Conservation (phyloP, 106 monocot genomes). For the Iris macrosiphon region DNA sequence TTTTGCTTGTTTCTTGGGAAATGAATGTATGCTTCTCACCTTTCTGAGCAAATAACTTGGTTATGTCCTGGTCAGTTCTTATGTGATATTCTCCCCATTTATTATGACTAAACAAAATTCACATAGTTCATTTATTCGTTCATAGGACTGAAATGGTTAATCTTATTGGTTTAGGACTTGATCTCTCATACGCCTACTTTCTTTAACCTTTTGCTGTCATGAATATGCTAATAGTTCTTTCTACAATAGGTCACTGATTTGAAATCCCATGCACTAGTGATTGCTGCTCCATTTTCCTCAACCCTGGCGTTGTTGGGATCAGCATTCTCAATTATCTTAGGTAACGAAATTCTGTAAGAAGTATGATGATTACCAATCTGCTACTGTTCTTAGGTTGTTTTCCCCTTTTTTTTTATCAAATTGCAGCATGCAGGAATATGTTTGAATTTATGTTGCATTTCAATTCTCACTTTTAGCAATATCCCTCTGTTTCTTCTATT, state of each 20-base stretch:
- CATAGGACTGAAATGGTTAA: background rate
- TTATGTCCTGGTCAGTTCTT: too few species aligned
- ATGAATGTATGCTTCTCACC: background rate
- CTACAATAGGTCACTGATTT: conserved; percentile 27
- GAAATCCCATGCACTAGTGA: conserved; percentile 26
- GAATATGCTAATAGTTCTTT: background rate
- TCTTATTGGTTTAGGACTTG: background rate
- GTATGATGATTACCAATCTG: background rate
- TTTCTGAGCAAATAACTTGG: too few species aligned
- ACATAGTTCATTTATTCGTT: background rate
- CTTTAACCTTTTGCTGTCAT: background rate
- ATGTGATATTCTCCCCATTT: too few species aligned
- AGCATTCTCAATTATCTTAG: conserved; percentile 23
- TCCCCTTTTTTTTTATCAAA: background rate
- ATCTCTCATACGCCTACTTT: background rate
- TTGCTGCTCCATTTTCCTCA: conserved; percentile 41
- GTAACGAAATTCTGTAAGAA: conserved; percentile 11
- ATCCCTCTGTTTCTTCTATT: conserved; percentile 41
- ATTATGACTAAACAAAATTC: background rate
- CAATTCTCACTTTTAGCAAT: conserved; percentile 33
- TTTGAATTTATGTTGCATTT: conserved; percentile 43
- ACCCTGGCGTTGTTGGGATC: conserved; percentile 26
- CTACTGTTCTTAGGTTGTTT: background rate
- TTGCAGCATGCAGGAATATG: conserved; percentile 41
- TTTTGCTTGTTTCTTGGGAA: background rate